Conservation (phyloP, 257 asterid genomes). For the Cinchona pubescens region DNA sequence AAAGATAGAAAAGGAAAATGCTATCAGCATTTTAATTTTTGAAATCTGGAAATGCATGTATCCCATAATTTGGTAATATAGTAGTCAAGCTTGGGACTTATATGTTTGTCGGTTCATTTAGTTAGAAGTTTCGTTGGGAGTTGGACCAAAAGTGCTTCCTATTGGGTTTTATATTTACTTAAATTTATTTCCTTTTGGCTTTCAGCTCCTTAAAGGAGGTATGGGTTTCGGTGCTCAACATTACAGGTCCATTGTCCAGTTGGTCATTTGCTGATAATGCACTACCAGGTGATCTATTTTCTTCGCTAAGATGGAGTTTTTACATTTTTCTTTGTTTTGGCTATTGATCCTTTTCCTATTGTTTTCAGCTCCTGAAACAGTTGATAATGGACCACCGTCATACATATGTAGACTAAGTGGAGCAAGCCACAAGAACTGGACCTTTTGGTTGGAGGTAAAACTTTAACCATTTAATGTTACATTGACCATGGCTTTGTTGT, state of each 20-base stretch:
- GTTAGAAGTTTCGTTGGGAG: not conserved
- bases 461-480: conserved; percentile 6
- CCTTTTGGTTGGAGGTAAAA: conserved; percentile 93
- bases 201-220: conserved; percentile 81
- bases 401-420: conserved; percentile 85
- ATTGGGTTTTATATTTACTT: not conserved
- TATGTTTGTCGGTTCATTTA: not conserved
- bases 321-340: conserved; percentile 8
- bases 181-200: conserved; percentile 17
- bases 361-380: conserved; percentile 56
- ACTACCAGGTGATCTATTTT: conserved; percentile 65
- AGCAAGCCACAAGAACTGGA: conserved; percentile 73
- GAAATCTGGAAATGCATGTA: conserved; percentile 3
- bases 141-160: not conserved
- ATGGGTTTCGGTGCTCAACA: conserved; percentile 88
- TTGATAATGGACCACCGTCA: conserved; percentile 68
- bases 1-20: not conserved
- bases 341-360: conserved; percentile 27
- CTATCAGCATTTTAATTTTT: not conserved
- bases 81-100: not conserved
- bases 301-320: conserved; percentile 6
- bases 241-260: conserved; percentile 87
- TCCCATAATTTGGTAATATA: not conserved
- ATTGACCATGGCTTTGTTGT: conserved; percentile 1
- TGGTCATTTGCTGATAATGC: conserved; percentile 80